phyloP scores from a whole-genome alignment of 768 basidiomycete genomes.

The Crepidotus variabilis region DNA sequence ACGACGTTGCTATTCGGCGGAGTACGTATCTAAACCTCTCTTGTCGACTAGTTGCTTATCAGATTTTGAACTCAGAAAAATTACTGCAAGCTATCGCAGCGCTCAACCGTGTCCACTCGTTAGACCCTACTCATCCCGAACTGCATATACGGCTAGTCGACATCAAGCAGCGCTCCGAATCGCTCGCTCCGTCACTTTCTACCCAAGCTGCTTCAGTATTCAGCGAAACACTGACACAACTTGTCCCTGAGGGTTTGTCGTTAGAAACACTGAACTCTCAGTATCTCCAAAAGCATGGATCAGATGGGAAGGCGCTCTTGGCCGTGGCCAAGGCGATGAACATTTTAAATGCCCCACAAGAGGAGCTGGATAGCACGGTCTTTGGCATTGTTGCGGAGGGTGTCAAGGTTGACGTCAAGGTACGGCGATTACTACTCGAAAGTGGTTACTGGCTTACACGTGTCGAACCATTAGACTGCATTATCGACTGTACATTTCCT shows the following conservation, averaged over 20 bases:
- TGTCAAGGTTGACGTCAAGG: slow-evolving; percentile 44
- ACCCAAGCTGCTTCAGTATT: slow-evolving; percentile 49
- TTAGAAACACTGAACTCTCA: slow-evolving; percentile 71
- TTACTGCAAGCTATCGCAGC: slow-evolving; percentile 75
- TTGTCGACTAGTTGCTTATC: background rate
- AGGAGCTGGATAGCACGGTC: slow-evolving; percentile 58
- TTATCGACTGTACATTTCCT: slow-evolving; percentile 47
- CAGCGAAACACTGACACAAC: slow-evolving; percentile 36
- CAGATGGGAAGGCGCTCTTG: slow-evolving; percentile 50
- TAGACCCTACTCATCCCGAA: slow-evolving; percentile 58
- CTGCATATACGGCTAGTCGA: slow-evolving; percentile 71
- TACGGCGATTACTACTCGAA: slow-evolving; percentile 21
- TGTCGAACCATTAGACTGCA: slow-evolving; percentile 41
- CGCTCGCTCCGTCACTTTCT: slow-evolving; percentile 38
- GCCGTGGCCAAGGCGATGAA: slow-evolving; percentile 58
- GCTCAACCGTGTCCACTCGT: slow-evolving; percentile 48
- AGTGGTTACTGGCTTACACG: background rate
- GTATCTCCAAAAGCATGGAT: slow-evolving; percentile 63
- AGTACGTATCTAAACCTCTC: slow-evolving; percentile 44
- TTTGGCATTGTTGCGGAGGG: slow-evolving; percentile 46
- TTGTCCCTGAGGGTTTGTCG: slow-evolving; percentile 56
- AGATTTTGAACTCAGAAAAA: slow-evolving; percentile 51
- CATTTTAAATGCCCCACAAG: slow-evolving; percentile 40
- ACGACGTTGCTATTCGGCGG: slow-evolving; percentile 79
- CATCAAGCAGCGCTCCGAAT: slow-evolving; percentile 52